Evolutionary conservation across 805 yeast species (phyloP).

Genomic region (Kodamaea sagamina): DNA sequence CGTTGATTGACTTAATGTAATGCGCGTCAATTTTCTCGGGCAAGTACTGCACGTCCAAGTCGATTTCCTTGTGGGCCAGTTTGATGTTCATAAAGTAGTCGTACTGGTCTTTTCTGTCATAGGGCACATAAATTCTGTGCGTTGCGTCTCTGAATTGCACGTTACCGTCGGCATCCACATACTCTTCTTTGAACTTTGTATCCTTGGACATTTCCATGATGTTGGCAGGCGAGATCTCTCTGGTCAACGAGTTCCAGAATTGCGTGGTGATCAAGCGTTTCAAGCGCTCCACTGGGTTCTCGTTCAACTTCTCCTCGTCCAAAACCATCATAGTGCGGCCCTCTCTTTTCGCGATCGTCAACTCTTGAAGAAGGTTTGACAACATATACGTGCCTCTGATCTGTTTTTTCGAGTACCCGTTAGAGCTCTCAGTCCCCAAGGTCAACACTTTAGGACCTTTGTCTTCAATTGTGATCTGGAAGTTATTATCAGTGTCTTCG

Average conservation of each 20-base stretch:
- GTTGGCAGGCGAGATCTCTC: slow-evolving; percentile 63
- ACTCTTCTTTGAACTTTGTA: slow-evolving; percentile 65
- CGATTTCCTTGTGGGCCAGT: slow-evolving; percentile 51
- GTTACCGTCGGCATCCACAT: slow-evolving; percentile 33
- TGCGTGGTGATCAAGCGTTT: slow-evolving; percentile 69
- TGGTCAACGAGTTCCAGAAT: slow-evolving; percentile 80
- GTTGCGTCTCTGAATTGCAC: slow-evolving; percentile 47
- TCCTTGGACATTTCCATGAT: slow-evolving; percentile 74
- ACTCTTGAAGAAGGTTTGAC: slow-evolving; percentile 81
- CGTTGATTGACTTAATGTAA: slow-evolving; percentile 72
- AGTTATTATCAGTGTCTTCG: slow-evolving; percentile 85
- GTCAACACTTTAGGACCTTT: slow-evolving; percentile 80
- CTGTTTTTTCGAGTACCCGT: slow-evolving; percentile 72
- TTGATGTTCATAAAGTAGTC: slow-evolving; percentile 64
- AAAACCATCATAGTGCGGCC: slow-evolving; percentile 77
- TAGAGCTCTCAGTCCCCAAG: slow-evolving; percentile 81
- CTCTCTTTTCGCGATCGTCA: slow-evolving; percentile 79
- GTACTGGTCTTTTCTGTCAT: slow-evolving; percentile 66
- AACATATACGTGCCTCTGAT: slow-evolving; percentile 89
- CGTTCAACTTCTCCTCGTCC: slow-evolving; percentile 82
- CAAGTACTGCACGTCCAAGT: slow-evolving; percentile 72
- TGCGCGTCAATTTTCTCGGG: slow-evolving; percentile 77
- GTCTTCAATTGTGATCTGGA: slow-evolving; percentile 84
- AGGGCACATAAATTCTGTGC: slow-evolving; percentile 80
- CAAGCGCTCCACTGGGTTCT: slow-evolving; percentile 82